These are phyloP conservation scores for Rhodotorula sp. DNA, from an alignment of 1,284 basidiomycete species.

Conservation along the genomic window DNA sequence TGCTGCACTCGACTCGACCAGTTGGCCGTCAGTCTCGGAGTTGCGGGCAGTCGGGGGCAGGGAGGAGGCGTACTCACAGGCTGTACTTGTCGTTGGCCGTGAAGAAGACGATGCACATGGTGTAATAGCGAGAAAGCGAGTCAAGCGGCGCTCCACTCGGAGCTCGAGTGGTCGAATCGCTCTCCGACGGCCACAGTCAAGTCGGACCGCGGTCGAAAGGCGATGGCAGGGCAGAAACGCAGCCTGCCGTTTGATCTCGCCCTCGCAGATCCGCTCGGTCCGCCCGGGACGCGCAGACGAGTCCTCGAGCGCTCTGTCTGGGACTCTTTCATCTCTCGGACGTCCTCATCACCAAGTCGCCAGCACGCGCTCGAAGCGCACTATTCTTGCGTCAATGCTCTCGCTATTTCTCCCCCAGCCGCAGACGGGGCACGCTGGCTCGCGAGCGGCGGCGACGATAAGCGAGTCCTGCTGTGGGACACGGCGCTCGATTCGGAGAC, in stretches of 20 bases:
- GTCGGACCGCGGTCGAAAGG: no score
- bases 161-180: no score
- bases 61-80: conserved; percentile 11
- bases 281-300: not conserved
- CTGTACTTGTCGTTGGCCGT: conserved; percentile 3
- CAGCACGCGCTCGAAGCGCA: conserved; percentile 56
- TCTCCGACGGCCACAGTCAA: no score
- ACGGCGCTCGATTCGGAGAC: conserved; percentile 1
- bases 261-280: conserved; percentile 15
- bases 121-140: not conserved
- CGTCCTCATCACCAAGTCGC: not conserved
- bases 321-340: conserved; percentile 8
- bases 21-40: not conserved
- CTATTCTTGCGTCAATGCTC: conserved; percentile 67
- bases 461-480: conserved; percentile 38
- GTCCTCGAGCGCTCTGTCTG: no score
- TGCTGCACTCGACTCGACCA: conserved; percentile 10
- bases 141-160: not conserved
- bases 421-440: conserved; percentile 59
- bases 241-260: conserved; percentile 13
- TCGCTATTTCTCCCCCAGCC: conserved; percentile 59
- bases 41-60: not conserved
- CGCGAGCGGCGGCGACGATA: conserved; percentile 74
- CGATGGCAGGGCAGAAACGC: not conserved
- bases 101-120: conserved; percentile 42